These are phyloP conservation scores for Jatropha curcas DNA, from an alignment of 345 rosid genomes.

Conservation along the genomic window DNA sequence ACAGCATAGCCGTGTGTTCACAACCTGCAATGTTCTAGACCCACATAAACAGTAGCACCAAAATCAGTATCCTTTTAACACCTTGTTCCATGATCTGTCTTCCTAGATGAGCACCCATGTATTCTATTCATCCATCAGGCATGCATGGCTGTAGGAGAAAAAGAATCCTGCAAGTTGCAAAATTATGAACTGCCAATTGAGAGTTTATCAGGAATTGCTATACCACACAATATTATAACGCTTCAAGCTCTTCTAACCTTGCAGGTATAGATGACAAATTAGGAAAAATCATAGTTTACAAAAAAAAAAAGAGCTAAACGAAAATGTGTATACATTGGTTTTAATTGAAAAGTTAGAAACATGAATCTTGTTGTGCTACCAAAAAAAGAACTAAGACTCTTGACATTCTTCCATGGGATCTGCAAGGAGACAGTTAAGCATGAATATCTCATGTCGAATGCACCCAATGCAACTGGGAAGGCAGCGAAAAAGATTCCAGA, in stretches of 20 bases:
- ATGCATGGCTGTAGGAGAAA: conserved; percentile 14
- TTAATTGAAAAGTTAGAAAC: background rate
- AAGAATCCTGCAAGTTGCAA: conserved; percentile 39
- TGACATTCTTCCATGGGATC: background rate
- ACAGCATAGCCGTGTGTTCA: background rate
- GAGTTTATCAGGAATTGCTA: conserved; percentile 14
- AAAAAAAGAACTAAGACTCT: background rate
- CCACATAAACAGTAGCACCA: conserved; percentile 7
- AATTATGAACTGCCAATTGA: conserved; percentile 26
- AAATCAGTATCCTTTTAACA: background rate
- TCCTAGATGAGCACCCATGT: conserved; percentile 20
- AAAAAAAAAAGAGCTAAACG: too few relatives aligned
- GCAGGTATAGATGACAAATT: background rate
- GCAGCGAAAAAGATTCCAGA: background rate
- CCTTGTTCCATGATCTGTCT: conserved; percentile 12
- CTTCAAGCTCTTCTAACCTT: conserved; percentile 8
- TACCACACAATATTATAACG: background rate
- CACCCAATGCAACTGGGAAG: background rate
- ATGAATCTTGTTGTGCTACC: conserved; percentile 4
- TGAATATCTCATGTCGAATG: background rate
- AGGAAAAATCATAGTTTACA: background rate
- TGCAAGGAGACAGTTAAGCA: background rate
- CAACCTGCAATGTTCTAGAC: background rate
- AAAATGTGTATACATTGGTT: background rate
- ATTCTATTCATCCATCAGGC: conserved; percentile 17